Base-by-base conservation (phyloP, 202 grass and related monocot genomes). In the Sporobolus alterniflorus region DNA sequence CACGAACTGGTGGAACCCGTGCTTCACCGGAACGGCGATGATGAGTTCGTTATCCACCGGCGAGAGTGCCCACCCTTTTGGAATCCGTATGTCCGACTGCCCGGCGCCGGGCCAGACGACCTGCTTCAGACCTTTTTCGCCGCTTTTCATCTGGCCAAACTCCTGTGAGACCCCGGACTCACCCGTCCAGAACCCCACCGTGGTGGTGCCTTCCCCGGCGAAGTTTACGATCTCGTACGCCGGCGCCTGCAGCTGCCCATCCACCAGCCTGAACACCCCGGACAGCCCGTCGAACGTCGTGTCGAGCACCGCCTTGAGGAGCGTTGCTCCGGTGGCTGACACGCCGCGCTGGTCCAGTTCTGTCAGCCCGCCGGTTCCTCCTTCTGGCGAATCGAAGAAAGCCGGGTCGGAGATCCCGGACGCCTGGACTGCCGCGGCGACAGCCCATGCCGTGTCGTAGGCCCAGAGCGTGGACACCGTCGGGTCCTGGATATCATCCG, bases 161-260 rank as follows among this genome's bases (percentile, higher is more conserved):
- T 85, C 64, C 55, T 47, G 72, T 7, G 78, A 80, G 55, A 90
- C 43, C 40, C 89, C 75, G 11, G 25, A 22, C 6, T 40, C 30
- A 4, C 15, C 40, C n/a, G 43, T 90, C 93, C 93, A 92, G 59
- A 88, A 90, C 3, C 93, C 93, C 6, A 92, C 70, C 0, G 22
- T 74, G 26, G 20, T 70, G 3, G 7, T 8, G 11, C 59, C 57
- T 3, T 74, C 79, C 0, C 67, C 61, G 32, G 66, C 50, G 11
- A 95, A 13, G 65, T 92, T 92, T 2, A 95, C 11, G 73, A 92
- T 78, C 85, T 88, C 88, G 65, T 85, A 90, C 18, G 36, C 75
- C 30, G 88, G 52, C 46, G 36, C 5, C 14, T 67, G 54, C 29
- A 86, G 83, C 4, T 88, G 71, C 41, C 88, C 82, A 36, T 88